These are phyloP conservation scores for Dalbergia oliveri DNA, from an alignment of 306 rosid genomes.

Conservation along the genomic window DNA sequence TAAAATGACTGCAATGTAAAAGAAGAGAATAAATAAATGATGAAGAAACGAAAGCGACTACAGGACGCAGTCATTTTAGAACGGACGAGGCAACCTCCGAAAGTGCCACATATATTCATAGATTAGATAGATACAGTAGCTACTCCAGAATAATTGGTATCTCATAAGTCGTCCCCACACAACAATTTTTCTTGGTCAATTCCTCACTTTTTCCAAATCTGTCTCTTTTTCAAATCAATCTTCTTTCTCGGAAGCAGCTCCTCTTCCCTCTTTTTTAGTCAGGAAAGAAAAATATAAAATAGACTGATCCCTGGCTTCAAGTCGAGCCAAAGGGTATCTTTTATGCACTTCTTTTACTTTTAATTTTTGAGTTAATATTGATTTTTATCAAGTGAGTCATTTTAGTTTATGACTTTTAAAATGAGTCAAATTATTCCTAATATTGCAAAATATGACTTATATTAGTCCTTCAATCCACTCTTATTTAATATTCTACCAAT, in stretches of 20 bases:
- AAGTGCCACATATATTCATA: neutral
- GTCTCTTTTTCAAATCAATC: slow-evolving; percentile 5
- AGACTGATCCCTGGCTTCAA: too few relatives aligned
- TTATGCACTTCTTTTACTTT: too few relatives aligned
- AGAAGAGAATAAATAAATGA: neutral
- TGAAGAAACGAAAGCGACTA: neutral
- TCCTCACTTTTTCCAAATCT: slow-evolving; percentile 11
- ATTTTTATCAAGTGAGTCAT: too few relatives aligned
- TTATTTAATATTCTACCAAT: too few relatives aligned
- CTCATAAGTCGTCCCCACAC: neutral
- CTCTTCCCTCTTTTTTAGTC: neutral
- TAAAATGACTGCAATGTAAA: neutral
- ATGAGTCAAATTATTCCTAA: too few relatives aligned
- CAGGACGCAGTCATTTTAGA: slow-evolving; percentile 47
- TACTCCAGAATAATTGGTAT: neutral
- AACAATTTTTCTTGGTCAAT: slow-evolving; percentile 3
- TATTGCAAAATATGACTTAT: too few relatives aligned
- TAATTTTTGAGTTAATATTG: too few relatives aligned
- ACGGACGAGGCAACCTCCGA: slow-evolving; percentile 18
- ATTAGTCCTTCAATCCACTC: too few relatives aligned
- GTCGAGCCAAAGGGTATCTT: too few relatives aligned
- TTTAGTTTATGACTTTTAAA: too few relatives aligned
- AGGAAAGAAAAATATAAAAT: neutral
- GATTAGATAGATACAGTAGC: neutral
- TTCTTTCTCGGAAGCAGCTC: slow-evolving; percentile 23